phyloP scores from a whole-genome alignment of 306 rosid genomes.

The Ziziphus jujuba region DNA sequence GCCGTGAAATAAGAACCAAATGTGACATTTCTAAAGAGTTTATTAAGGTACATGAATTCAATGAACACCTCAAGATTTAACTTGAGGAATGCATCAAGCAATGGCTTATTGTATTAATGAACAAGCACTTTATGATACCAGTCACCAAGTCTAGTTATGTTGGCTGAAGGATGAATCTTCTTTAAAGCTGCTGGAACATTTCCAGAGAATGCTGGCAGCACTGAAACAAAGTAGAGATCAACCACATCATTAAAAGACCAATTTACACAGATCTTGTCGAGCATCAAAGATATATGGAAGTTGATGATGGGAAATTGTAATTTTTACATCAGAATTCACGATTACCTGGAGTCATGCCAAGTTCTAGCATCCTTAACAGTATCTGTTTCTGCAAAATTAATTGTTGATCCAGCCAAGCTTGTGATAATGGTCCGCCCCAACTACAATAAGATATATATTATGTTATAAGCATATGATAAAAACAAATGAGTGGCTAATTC shows the following conservation, averaged over 20 bases:
- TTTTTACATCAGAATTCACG: not conserved
- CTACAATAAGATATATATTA: conserved; percentile 46
- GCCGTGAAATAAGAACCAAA: conserved; percentile 9
- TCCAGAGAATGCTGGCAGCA: conserved; percentile 93
- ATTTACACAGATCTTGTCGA: not conserved
- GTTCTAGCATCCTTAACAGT: conserved; percentile 76
- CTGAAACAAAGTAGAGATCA: conserved; percentile 46
- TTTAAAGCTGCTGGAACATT: conserved; percentile 79
- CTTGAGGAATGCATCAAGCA: conserved; percentile 9
- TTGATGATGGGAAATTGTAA: not conserved
- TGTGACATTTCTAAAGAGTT: conserved; percentile 1
- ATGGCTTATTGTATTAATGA: conserved; percentile 16
- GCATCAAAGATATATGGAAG: not conserved
- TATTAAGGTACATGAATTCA: conserved; percentile 4
- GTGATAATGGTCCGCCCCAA: conserved; percentile 95
- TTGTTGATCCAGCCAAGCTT: conserved; percentile 89
- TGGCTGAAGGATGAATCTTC: conserved; percentile 73
- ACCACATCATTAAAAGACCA: conserved; percentile 14
- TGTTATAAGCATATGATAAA: conserved; percentile 16
- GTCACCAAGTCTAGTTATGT: conserved; percentile 88
- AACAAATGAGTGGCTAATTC: conserved; percentile 1
- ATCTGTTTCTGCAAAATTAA: conserved; percentile 75
- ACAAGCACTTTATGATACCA: conserved; percentile 52
- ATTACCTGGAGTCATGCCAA: conserved; percentile 98
- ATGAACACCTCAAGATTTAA: not conserved